phyloP scores from a whole-genome alignment of 495 filamentous ascomycete genomes.

The Delitschia confertaspora region DNA sequence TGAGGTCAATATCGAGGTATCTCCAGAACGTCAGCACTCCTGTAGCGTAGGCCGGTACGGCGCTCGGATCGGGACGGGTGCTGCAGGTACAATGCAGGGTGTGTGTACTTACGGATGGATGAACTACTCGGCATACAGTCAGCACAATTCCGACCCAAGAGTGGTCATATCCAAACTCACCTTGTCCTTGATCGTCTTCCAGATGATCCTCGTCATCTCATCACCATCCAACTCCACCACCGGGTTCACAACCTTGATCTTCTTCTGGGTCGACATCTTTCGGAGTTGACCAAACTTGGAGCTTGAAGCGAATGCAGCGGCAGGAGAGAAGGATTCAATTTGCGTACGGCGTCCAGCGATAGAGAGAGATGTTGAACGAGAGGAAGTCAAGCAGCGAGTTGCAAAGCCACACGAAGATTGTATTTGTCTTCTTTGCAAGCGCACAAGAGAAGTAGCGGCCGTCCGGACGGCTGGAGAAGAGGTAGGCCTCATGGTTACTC shows the following conservation, averaged over 20 bases:
- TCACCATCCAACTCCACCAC: conserved; percentile 93
- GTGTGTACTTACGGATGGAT: conserved; percentile 60
- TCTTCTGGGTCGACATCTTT: conserved; percentile 37
- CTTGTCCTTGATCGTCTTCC: conserved; percentile 96
- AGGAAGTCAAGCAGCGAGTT: conserved; percentile 8
- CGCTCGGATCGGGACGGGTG: conserved; percentile 1
- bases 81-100: neutral
- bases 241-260: conserved; percentile 97
- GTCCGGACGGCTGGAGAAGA: conserved; percentile 6
- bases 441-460: conserved; percentile 1
- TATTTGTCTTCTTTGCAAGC: conserved; percentile 3
- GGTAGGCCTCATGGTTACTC: conserved; percentile 12
- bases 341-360: neutral
- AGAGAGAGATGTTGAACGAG: neutral
- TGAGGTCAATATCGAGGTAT: conserved; percentile 92
- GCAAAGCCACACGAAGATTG: conserved; percentile 15
- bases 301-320: neutral
- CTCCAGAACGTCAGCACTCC: conserved; percentile 30
- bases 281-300: conserved; percentile 12
- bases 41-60: too few species aligned
- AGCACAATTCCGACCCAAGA: neutral
- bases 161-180: conserved; percentile 35
- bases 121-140: conserved; percentile 46
- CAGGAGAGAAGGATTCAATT: conserved; percentile 2
- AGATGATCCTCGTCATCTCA: conserved; percentile 99